These are phyloP conservation scores for Fusarium anguioides DNA, from an alignment of 2,329 filamentous ascomycete species.

Conservation along the genomic window DNA sequence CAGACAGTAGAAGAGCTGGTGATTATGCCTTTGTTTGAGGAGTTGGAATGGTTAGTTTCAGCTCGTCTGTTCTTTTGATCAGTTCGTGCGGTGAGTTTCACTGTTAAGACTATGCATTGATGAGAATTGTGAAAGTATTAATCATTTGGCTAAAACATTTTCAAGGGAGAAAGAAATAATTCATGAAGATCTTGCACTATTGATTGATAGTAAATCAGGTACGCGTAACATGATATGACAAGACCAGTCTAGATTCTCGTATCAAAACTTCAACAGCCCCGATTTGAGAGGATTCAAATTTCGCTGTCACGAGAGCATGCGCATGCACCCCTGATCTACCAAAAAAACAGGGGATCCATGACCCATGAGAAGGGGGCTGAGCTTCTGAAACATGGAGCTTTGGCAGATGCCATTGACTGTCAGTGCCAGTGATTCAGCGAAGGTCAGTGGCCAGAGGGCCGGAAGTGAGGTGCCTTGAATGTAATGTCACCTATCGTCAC, in stretches of 20 bases:
- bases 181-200: background rate
- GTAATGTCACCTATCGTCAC: background rate
- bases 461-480: too few species aligned
- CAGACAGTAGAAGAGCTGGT: background rate
- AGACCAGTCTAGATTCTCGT: conserved; percentile 29
- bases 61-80: background rate
- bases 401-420: conserved; percentile 5
- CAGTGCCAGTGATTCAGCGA: background rate
- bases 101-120: background rate
- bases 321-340: conserved; percentile 5
- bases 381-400: conserved; percentile 41
- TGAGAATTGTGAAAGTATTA: background rate
- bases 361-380: conserved; percentile 22
- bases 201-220: conserved; percentile 9
- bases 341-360: background rate
- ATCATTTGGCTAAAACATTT: background rate
- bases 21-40: conserved; percentile 25
- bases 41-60: conserved; percentile 37
- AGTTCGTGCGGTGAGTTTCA: conserved; percentile 2
- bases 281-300: conserved; percentile 16
- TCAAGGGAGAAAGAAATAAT: background rate
- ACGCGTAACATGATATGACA: conserved; percentile 23
- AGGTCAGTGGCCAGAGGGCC: too few species aligned
- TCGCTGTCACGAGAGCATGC: conserved; percentile 12
- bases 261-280: background rate